Evolutionary conservation across 1,284 basidiomycete genomes (phyloP), one percentile per base, ranked within the genome.

Genomic region (Ustilago loliicola): DNA sequence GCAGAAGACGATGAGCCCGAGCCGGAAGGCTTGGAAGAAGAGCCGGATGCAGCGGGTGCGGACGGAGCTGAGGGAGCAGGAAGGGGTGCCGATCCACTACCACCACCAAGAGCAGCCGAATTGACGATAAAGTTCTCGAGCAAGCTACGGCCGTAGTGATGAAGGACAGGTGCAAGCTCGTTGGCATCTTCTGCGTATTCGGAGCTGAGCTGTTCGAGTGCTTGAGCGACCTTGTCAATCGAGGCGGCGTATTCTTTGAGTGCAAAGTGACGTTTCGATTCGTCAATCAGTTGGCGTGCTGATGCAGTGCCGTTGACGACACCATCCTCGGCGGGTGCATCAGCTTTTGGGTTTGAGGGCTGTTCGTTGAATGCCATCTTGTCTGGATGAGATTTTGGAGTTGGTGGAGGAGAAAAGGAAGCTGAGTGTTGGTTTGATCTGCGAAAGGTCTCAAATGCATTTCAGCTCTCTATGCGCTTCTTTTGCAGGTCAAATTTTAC

Each of bases 131-230:
- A 80, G 61, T 80, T 78, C 48, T 85, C 83, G 3, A 86, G 75
- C 42, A 86, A 59, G 23, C 80, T 78, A 8, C 74, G 65, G n/a
- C 84, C 84, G 63, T 86, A 86, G 17, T 72, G 76, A 51, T 86
- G 81, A 42, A 85, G 58, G 9, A 86, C 56, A 21, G 84, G 84
- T 2, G 83, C 84, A 0, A 86, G 62, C 45, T 77, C 53, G 15
- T 82, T 73, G 17, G 81, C 72, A 42, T 86, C 79, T 54, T 85
- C 83, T 1, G 63, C 77, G 30, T 82, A 75, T 6, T 56, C 27
- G 0, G 75, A 53, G 29, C 75, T 64, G 47, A 85, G 73, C 29
- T 66, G 36, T 29, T 85, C 83, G 25, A 85, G 77, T 1, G 78
- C 82, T 10, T 70, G 52, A 0, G 80, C 84, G 1, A 77, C 59